Percentiles rank a stretch among this genome's conserved stretches.
These are phyloP conservation scores for Pseudogymnoascus sp. DNA, from an alignment of 2,329 filamentous ascomycete genomes.

Conservation along the genomic window DNA sequence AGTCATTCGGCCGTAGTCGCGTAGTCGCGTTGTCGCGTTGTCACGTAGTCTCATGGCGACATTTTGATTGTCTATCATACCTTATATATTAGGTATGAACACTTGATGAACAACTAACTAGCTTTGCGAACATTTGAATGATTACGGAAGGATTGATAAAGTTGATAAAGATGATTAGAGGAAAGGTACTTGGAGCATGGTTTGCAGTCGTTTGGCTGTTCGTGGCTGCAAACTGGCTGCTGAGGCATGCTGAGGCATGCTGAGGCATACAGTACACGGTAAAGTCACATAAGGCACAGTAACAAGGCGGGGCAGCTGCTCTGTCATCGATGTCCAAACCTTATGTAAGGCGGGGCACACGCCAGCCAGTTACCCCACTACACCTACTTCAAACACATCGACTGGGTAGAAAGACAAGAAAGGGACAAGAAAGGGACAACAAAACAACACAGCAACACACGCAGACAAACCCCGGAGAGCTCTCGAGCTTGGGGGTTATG, in stretches of 20 bases:
- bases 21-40: too few relatives aligned
- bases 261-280: not conserved
- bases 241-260: not conserved
- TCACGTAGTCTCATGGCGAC: too few relatives aligned
- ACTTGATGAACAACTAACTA: too few relatives aligned
- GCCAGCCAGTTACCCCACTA: not conserved
- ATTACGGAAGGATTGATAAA: conserved; percentile 5
- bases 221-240: not conserved
- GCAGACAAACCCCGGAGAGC: not conserved
- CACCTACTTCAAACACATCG: not conserved
- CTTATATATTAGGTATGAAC: not conserved
- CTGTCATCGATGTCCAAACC: conserved; percentile 2
- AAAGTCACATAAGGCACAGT: not conserved
- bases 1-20: not conserved
- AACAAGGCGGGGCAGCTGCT: not conserved
- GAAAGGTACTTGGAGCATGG: not conserved
- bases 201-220: not conserved
- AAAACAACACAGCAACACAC: not conserved
- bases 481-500: not conserved
- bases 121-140: not conserved
- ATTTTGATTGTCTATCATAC: not conserved
- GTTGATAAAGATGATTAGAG: too few relatives aligned
- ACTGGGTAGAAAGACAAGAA: not conserved
- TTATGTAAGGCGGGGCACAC: conserved; percentile 3
- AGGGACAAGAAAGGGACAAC: too few relatives aligned